Conservation (phyloP, 1,284 basidiomycete genomes). For the Rhodotorula sp. region DNA sequence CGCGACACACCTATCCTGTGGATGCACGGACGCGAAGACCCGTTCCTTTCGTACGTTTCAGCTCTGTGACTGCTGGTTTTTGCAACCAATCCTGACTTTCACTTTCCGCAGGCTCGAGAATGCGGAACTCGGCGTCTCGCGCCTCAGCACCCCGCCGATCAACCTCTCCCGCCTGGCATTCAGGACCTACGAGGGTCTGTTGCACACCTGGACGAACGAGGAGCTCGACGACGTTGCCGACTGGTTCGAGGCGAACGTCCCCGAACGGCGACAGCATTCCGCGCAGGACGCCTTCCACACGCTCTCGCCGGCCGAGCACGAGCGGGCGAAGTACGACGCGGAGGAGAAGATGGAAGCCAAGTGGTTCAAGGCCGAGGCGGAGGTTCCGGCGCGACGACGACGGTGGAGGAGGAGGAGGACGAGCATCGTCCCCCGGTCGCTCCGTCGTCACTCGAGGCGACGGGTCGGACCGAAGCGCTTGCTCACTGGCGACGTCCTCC, state of each 20-base stretch:
- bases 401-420: too few relatives aligned
- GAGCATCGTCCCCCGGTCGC: too few relatives aligned
- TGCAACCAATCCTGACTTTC: neutral
- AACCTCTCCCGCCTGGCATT: conserved; percentile 2
- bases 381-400: conserved; percentile 1
- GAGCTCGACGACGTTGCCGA: conserved; percentile 18
- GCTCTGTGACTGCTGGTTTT: neutral
- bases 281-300: neutral
- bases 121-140: neutral
- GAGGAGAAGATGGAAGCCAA: neutral
- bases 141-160: conserved; percentile 1
- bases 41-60: conserved; percentile 17
- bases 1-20: conserved; percentile 28
- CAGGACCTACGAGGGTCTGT: conserved; percentile 14
- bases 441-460: too few relatives aligned
- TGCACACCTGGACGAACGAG: conserved; percentile 22
- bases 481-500: too few relatives aligned
- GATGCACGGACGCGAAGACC: conserved; percentile 26
- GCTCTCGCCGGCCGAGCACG: neutral
- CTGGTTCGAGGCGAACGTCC: conserved; percentile 7
- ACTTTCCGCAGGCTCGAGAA: neutral
- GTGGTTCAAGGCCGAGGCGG: neutral
- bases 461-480: too few relatives aligned
- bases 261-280: neutral
- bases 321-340: neutral